Conservation (phyloP, 75 land plant genomes). For the Selaginella moellendorffii region DNA sequence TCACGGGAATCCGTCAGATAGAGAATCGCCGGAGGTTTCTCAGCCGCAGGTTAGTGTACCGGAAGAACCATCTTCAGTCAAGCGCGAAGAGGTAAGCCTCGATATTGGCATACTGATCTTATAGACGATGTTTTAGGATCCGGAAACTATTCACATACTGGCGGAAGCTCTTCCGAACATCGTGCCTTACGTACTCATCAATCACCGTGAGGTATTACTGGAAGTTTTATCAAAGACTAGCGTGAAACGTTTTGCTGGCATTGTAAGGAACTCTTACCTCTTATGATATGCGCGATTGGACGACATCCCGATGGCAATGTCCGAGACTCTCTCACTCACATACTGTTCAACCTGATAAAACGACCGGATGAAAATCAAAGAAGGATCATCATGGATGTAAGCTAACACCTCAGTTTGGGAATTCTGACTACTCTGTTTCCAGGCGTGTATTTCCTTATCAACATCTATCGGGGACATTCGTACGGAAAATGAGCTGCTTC, state of each 20-base stretch:
- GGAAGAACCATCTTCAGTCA: too few relatives aligned
- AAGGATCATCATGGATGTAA: constrained; percentile 92
- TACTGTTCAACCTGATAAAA: constrained; percentile 82
- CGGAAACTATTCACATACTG: constrained; percentile 75
- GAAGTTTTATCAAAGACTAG: neutral
- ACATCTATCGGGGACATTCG: constrained; percentile 84
- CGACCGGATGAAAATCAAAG: constrained; percentile 91
- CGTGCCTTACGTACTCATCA: constrained; percentile 95
- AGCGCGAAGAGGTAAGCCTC: too few relatives aligned
- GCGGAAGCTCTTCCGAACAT: constrained; percentile 95
- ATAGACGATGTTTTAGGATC: constrained; percentile 53
- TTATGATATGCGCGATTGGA: constrained; percentile 97
- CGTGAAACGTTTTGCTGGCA: neutral
- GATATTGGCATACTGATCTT: too few relatives aligned
- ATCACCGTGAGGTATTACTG: constrained; percentile 67
- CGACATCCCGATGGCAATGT: constrained; percentile 73
- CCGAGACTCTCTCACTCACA: constrained; percentile 86
- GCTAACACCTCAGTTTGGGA: constrained; percentile 4
- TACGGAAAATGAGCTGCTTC: constrained; percentile 86
- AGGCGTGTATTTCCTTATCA: constrained; percentile 87
- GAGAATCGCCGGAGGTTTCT: too few relatives aligned
- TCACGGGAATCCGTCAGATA: too few relatives aligned
- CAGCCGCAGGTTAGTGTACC: too few relatives aligned
- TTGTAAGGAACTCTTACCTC: constrained; percentile 78
- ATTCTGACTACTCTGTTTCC: constrained; percentile 3